Percentiles rank a stretch among this genome's conserved stretches.
These are phyloP conservation scores for Volvariella volvacea DNA, from an alignment of 1,284 basidiomycete genomes.

Conservation along the genomic window DNA sequence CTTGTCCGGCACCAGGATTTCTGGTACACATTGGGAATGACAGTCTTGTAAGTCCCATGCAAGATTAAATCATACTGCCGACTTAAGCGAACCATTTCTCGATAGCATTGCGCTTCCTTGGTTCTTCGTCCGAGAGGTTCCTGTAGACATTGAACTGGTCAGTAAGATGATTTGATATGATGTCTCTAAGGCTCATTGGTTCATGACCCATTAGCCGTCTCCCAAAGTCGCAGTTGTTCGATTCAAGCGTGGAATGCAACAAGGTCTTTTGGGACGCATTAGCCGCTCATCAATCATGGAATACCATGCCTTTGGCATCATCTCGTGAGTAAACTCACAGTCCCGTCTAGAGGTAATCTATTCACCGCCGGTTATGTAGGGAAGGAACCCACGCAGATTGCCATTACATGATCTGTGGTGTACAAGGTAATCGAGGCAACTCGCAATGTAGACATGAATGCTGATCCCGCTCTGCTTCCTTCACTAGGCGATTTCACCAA, in stretches of 20 bases:
- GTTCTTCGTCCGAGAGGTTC: slow-evolving; percentile 64
- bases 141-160: slow-evolving; percentile 67
- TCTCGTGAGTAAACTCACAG: slow-evolving; percentile 42
- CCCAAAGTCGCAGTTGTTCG: slow-evolving; percentile 57
- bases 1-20: slow-evolving; percentile 65
- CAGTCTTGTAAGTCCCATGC: slow-evolving; percentile 46
- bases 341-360: slow-evolving; percentile 2
- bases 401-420: slow-evolving; percentile 74
- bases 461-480: slow-evolving; percentile 1
- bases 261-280: slow-evolving; percentile 58
- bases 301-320: slow-evolving; percentile 63
- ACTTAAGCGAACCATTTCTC: slow-evolving; percentile 11
- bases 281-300: slow-evolving; percentile 56
- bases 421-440: slow-evolving; percentile 42
- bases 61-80: slow-evolving; percentile 3
- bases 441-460: slow-evolving; percentile 3
- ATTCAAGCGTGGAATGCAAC: slow-evolving; percentile 65
- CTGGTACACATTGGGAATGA: slow-evolving; percentile 69
- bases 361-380: too few relatives aligned
- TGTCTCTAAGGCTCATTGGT: slow-evolving; percentile 6
- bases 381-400: slow-evolving; percentile 64
- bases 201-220: slow-evolving; percentile 48
- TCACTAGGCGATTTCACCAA: slow-evolving; percentile 67
- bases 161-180: slow-evolving; percentile 18
- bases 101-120: slow-evolving; percentile 66